Evolutionary conservation across 805 yeast species (phyloP), one percentile per base, ranked within the genome.

Genomic region (Ogataea corticis): DNA sequence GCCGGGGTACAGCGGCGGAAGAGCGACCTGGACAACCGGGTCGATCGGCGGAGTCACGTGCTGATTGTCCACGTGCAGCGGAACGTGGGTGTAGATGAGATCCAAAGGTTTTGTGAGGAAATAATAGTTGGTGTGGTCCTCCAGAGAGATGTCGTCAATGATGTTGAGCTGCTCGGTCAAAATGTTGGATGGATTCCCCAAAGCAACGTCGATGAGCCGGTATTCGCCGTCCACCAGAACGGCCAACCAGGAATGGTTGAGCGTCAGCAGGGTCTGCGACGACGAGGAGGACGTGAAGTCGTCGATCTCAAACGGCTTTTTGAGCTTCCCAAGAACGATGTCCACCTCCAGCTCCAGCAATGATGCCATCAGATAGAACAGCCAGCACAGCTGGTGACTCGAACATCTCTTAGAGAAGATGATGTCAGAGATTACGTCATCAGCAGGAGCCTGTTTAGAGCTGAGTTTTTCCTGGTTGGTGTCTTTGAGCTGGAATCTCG

Each of bases 211-310:
- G 49, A 92, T 65, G 49, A 94, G 74, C 48, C 92, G 72, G 80
- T 91, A 90, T 60, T 86, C 85, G 32, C 83, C 82, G 48, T 87
- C 84, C 13, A 90, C 66, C 29, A 85, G 63, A 1, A 90, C 82
- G 1, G 96, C 81, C 44, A 89, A 75, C 99, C 99, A 94, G 44
- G 87, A 80, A 65, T 94, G 99, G 57, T 90, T 88, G 30, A 82
- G 62, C n/a, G 69, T 67, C 51, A 73, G 76, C 73, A 52, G 33
- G 37, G 74, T 72, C 35, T 80, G 73, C 47, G 25, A 21, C 25
- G 25, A 21, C 25, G 25, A 9, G 25, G 5, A 6, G 7, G 25
- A 21, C 5, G 9, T 9, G 7, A 9, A 21, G 7, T 21, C 25
- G 49, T 76, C 76, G 39, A 73, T 68, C 43, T 76, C 82, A 50